phyloP scores from a whole-genome alignment of 2,329 filamentous ascomycete genomes.

The Acephala macrosclerotiorum region DNA sequence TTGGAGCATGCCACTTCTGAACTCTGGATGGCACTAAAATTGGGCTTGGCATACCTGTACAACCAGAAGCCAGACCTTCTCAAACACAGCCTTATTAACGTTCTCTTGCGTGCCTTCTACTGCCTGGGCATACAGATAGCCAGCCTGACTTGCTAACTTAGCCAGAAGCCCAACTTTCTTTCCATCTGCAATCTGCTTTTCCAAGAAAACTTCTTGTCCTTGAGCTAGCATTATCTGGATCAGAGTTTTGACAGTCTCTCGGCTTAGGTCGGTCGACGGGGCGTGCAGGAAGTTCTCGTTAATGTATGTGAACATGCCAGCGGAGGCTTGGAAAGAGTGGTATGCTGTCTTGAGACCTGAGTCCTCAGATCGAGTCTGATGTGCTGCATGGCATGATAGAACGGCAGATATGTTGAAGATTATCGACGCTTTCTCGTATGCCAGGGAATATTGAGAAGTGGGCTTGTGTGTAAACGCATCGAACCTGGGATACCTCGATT shows the following conservation, averaged over 20 bases:
- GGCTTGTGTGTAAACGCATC: constrained; percentile 99
- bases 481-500: constrained; percentile 68
- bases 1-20: neutral
- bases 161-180: constrained; percentile 93
- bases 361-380: constrained; percentile 92
- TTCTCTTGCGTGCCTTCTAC: constrained; percentile 93
- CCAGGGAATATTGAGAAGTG: constrained; percentile 95
- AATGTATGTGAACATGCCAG: constrained; percentile 99
- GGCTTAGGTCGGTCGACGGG: constrained; percentile 92
- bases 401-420: constrained; percentile 99
- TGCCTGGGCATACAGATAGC: constrained; percentile 86
- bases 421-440: constrained; percentile 98
- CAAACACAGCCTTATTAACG: constrained; percentile 88
- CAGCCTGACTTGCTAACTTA: constrained; percentile 91
- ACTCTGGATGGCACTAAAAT: neutral
- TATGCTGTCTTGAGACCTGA: constrained; percentile 94
- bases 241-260: constrained; percentile 93
- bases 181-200: constrained; percentile 91
- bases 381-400: constrained; percentile 91
- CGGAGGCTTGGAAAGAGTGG: constrained; percentile 96
- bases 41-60: constrained; percentile 65
- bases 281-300: constrained; percentile 99
- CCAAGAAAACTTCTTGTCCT: constrained; percentile 95
- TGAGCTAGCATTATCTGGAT: constrained; percentile 95
- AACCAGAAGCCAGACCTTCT: constrained; percentile 90